Evolutionary conservation across 2,329 filamentous ascomycete genomes (phyloP).

Genomic region (Monosporascus sp.): DNA sequence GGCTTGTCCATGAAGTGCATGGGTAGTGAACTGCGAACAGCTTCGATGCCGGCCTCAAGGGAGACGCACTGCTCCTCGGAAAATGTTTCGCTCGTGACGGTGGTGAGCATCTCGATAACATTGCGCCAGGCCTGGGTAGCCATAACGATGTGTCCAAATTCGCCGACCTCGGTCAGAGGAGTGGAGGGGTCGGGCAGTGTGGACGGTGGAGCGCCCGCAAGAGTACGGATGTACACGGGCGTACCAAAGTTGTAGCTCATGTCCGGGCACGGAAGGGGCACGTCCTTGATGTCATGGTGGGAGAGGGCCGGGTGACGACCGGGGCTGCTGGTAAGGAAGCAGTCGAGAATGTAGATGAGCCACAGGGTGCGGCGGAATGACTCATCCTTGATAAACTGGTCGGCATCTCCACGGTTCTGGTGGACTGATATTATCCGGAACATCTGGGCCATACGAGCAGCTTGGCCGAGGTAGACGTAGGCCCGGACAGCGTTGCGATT

Average conservation of each 20-base stretch:
- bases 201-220: slow-evolving; percentile 36
- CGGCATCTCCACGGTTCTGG: slow-evolving; percentile 44
- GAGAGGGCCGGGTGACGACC: slow-evolving; percentile 54
- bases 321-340: slow-evolving; percentile 56
- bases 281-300: slow-evolving; percentile 48
- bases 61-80: slow-evolving; percentile 47
- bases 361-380: slow-evolving; percentile 57
- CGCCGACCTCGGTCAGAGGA: slow-evolving; percentile 48
- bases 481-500: slow-evolving; percentile 56
- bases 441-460: slow-evolving; percentile 61
- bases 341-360: slow-evolving; percentile 60
- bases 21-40: slow-evolving; percentile 48
- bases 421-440: slow-evolving; percentile 54
- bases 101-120: slow-evolving; percentile 57
- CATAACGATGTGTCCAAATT: slow-evolving; percentile 57
- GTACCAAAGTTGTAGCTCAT: slow-evolving; percentile 61
- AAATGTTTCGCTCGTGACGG: slow-evolving; percentile 45
- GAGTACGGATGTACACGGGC: slow-evolving; percentile 53
- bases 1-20: slow-evolving; percentile 58
- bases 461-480: slow-evolving; percentile 59
- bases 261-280: slow-evolving; percentile 54
- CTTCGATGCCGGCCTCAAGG: slow-evolving; percentile 50
- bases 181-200: slow-evolving; percentile 32
- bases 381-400: slow-evolving; percentile 57
- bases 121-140: slow-evolving; percentile 58